Evolutionary conservation across 345 rosid genomes (phyloP).

Genomic region (Eucalyptus curtisii): DNA sequence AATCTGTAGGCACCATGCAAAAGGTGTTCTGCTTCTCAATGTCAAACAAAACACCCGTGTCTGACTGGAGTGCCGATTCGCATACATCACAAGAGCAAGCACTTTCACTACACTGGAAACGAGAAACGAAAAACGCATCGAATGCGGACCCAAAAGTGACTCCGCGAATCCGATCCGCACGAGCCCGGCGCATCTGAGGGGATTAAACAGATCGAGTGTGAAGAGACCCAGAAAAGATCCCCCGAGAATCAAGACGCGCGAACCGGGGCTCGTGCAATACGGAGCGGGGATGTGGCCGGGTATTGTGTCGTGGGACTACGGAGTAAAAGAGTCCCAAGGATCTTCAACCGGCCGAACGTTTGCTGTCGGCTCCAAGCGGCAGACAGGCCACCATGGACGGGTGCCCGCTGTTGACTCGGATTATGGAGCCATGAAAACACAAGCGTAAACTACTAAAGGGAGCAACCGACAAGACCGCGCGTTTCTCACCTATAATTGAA

Average conservation of each 20-base stretch:
- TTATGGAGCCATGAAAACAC: neutral
- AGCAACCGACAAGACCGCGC: neutral
- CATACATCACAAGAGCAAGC: neutral
- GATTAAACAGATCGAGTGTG: neutral
- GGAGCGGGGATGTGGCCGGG: neutral
- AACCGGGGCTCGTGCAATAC: rapidly evolving
- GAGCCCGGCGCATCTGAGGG: neutral
- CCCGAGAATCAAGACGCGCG: neutral
- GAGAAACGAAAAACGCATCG: neutral
- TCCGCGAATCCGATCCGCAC: neutral
- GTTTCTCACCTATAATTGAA: neutral
- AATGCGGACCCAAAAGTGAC: neutral
- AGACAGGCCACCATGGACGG: neutral
- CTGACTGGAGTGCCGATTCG: neutral
- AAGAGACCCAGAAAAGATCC: neutral
- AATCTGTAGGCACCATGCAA: neutral
- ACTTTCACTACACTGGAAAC: neutral
- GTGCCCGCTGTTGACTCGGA: neutral
- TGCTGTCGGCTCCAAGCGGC: neutral
- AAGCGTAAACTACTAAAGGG: neutral
- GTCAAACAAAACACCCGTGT: neutral
- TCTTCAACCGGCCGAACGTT: neutral
- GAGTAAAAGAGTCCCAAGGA: neutral
- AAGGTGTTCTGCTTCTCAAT: neutral
- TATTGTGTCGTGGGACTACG: neutral